Evolutionary conservation across 2,329 filamentous ascomycete genomes (phyloP), one percentile per base, ranked within the genome.

Genomic region (Aureobasidium vineae): DNA sequence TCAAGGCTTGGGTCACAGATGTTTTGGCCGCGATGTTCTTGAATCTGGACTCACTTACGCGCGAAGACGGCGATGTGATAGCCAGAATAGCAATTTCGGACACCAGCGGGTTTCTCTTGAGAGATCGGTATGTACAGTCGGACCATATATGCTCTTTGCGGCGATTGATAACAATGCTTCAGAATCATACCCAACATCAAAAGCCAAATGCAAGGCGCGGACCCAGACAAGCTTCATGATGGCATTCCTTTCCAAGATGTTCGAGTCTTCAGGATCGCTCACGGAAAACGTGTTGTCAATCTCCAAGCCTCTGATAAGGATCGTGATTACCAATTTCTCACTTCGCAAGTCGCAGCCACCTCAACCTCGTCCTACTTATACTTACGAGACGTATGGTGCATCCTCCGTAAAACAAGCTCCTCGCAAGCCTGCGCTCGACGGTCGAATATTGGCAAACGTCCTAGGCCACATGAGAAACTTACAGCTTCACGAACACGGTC

Each of bases 341-440:
- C 31, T 61, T 33, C 57, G 57, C 43, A 49, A 61, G 26, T 5
- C 57, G 5, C 11, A 49, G n/a, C 10, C 57, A 15, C 8, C n/a
- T 19, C 40, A 45, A 23, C 38, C 40, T 19, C 56, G 16, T 16
- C 19, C 40, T 15, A 19, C 5, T 2, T 21, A n/a, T 26, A 49
- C 5, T 26, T 49, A 36, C n/a, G 31, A n/a, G 3, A 5, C 2
- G 4, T 61, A 47, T n/a, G 40, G 56, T 19, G 13, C 19, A 19
- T 16, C 1, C 13, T 16, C 28, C 4, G 21, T 11, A 23, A 28
- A 47, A 19, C 41, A 47, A 45, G 40, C 13, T 8, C 1, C 21
- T 8, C 47, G 60, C 36, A 63, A 41, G 33, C 33, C 60, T 53
- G 45, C 47, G 19, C 38, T 63, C 8, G 45, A 63, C 23, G 60